Evolutionary conservation across 805 yeast genomes (phyloP), one percentile per base, ranked within the genome.

Genomic region (Pichia thaimueangensis): DNA sequence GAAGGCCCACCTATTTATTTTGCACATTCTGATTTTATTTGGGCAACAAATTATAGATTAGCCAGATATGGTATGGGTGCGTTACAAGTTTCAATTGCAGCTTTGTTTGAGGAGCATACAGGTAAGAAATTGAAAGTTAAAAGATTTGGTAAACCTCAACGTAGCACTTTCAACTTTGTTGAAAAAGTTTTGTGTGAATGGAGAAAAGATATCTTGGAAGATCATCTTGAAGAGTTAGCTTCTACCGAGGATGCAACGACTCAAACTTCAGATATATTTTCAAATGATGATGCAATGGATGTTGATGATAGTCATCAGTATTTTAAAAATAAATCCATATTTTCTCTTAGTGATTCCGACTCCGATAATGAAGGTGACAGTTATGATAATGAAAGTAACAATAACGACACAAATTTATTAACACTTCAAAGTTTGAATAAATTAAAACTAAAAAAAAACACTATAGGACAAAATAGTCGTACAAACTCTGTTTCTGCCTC

Each of bases 31-130:
- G 96, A 87, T 64, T 83, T 87, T 55, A 86, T 87, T 42, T 87
- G 96, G 96, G 91, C 95, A 11, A 85, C 96, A 4, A 84, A 86
- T 63, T 86, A 84, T 59, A 77, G 76, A 53, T 69, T 84, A 48
- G 78, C 87, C 15, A 72, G 96, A 59, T 86, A 87, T 58, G 96
- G 96, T 47, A 88, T 87, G 94, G 96, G 96, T 46, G 96, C 96
- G 4, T 70, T 87, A 50, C 95, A 86, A 62, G 88, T 85, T 30
- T 82, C 94, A 17, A 79, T 86, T 56, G 88, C 89, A 43, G 93
- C 95, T 0, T 69, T 87, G 45, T 87, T 79, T 64, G 75, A 80
- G 59, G 94, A 86, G 55, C 87, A 82, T 56, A 86, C 96, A 2
- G 95, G 95, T 45, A 73, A 71, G 50, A 89, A 84, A 52, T 70